phyloP scores from a whole-genome alignment of 495 filamentous ascomycete species.

The Beverwykella pulmonaria region DNA sequence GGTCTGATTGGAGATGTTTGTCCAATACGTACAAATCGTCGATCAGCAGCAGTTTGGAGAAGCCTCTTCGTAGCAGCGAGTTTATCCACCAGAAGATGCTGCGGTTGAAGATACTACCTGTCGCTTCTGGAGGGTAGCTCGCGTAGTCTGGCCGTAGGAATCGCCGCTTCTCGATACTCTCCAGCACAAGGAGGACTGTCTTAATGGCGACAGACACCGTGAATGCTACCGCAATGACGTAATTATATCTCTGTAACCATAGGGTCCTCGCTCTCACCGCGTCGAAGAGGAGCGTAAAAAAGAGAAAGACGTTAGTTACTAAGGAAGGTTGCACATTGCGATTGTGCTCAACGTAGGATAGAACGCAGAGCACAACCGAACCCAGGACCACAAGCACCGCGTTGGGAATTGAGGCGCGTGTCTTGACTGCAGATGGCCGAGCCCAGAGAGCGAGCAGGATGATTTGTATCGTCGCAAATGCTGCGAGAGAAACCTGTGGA shows the following conservation, averaged over 20 bases:
- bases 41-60: neutral
- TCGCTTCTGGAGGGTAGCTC: constrained; percentile 57
- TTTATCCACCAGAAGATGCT: constrained; percentile 63
- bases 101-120: constrained; percentile 55
- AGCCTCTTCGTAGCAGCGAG: constrained; percentile 47
- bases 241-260: constrained; percentile 53
- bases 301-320: constrained; percentile 61
- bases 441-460: neutral
- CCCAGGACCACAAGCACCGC: constrained; percentile 50
- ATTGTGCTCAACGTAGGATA: constrained; percentile 61
- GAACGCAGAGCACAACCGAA: constrained; percentile 46
- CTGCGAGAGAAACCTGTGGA: neutral
- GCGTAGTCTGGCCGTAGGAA: constrained; percentile 51
- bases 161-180: constrained; percentile 57
- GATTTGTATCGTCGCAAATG: constrained; percentile 46
- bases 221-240: constrained; percentile 47
- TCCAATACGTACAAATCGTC: constrained; percentile 13
- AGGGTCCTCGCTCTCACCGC: constrained; percentile 57
- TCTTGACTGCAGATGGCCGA: constrained; percentile 32
- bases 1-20: neutral
- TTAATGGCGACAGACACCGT: constrained; percentile 44
- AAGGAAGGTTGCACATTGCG: constrained; percentile 59
- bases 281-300: constrained; percentile 62
- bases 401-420: constrained; percentile 52
- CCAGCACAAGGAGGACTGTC: constrained; percentile 51